These are phyloP conservation scores for Paradendryphiella salina DNA, from an alignment of 2,329 filamentous ascomycete genomes.

Conservation along the genomic window DNA sequence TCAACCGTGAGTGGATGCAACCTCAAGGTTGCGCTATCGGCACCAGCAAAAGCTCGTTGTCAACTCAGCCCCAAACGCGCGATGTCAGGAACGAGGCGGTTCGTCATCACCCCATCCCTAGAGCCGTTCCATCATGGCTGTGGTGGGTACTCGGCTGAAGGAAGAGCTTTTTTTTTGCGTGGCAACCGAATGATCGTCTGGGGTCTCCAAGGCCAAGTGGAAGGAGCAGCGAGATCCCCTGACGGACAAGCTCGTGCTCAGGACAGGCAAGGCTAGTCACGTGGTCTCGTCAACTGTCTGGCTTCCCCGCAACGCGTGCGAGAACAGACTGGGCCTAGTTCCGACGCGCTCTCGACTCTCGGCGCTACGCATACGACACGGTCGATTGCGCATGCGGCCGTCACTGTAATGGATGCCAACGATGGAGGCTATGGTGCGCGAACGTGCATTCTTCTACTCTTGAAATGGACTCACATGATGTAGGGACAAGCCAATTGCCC, in stretches of 20 bases:
- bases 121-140: background rate
- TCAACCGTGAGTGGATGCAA: slow-evolving; percentile 6
- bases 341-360: slow-evolving; percentile 16
- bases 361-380: slow-evolving; percentile 23
- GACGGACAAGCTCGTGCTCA: background rate
- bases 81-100: slow-evolving; percentile 10
- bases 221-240: slow-evolving; percentile 8
- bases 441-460: background rate
- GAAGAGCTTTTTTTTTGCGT: slow-evolving; percentile 13
- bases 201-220: slow-evolving; percentile 5
- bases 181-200: slow-evolving; percentile 5
- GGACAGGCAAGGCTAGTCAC: background rate
- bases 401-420: slow-evolving; percentile 29
- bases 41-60: background rate
- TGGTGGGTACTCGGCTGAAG: slow-evolving; percentile 4
- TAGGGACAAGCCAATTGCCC: slow-evolving; percentile 44
- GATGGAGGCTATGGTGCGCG: slow-evolving; percentile 37
- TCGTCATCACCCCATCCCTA: slow-evolving; percentile 4
- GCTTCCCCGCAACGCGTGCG: slow-evolving; percentile 27
- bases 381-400: slow-evolving; percentile 21
- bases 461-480: slow-evolving; percentile 12
- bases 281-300: slow-evolving; percentile 1
- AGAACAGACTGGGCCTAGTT: slow-evolving; percentile 9
- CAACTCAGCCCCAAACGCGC: slow-evolving; percentile 6
- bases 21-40: slow-evolving; percentile 9